These are phyloP conservation scores for Hymenochaete sp. DNA, from an alignment of 1,284 basidiomycete genomes.

Conservation along the genomic window DNA sequence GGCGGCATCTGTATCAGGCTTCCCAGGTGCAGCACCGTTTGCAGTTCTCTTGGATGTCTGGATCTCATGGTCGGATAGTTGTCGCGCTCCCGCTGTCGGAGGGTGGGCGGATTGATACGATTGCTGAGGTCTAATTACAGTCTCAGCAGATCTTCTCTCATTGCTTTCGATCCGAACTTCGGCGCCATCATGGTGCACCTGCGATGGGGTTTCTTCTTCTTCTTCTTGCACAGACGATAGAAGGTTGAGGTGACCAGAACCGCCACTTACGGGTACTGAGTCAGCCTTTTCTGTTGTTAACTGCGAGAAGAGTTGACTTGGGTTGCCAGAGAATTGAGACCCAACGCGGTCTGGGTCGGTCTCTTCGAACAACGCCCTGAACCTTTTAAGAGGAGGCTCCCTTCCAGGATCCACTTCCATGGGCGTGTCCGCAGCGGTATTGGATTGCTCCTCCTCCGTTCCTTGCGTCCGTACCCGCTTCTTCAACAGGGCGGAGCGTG, in stretches of 20 bases:
- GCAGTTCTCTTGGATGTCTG: constrained; percentile 3
- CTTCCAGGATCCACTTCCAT: too few species aligned
- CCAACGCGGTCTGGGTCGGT: constrained; percentile 42
- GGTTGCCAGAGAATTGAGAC: constrained; percentile 16
- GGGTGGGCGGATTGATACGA: too few species aligned
- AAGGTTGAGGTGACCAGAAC: too few species aligned
- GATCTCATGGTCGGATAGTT: too few species aligned
- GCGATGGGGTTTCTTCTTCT: constrained; percentile 39
- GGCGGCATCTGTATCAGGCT: constrained; percentile 55
- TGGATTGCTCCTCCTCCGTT: constrained; percentile 6
- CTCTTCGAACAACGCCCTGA: constrained; percentile 61
- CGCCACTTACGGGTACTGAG: constrained; percentile 20
- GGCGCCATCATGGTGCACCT: constrained; percentile 12
- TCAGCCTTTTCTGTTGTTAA: constrained; percentile 20
- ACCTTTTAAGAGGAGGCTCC: constrained; percentile 56
- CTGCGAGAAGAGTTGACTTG: constrained; percentile 6
- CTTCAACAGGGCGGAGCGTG: constrained; percentile 10
- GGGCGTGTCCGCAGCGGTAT: constrained; percentile 10
- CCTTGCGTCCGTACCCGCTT: constrained; percentile 13
- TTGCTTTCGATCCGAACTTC: too few species aligned
- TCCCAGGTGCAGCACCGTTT: constrained; percentile 35
- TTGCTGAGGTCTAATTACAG: too few species aligned
- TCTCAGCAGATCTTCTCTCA: too few species aligned
- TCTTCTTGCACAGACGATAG: constrained; percentile 37
- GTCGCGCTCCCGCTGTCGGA: too few species aligned